phyloP scores from a whole-genome alignment of 208 protist species.

The Acanthamoeba healyi region DNA sequence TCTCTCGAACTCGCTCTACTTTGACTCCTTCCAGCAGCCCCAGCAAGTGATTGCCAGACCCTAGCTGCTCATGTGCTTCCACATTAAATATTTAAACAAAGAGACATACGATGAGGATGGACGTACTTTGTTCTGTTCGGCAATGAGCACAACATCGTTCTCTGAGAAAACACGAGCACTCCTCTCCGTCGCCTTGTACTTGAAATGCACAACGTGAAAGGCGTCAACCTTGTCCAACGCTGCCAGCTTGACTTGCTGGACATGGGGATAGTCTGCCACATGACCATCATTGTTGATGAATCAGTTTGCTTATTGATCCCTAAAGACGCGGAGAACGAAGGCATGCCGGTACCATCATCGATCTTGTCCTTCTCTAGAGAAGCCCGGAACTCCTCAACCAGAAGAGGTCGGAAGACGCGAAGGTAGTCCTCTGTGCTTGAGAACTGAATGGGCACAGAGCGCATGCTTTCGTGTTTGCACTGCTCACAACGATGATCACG shows the following conservation, averaged over 20 bases:
- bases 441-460: slow-evolving; percentile 63
- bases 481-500: neutral
- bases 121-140: neutral
- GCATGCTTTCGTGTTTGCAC: neutral
- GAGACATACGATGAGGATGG: neutral
- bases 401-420: slow-evolving; percentile 80
- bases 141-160: slow-evolving; percentile 75
- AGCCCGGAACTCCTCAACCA: slow-evolving; percentile 84
- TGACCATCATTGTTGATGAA: neutral
- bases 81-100: neutral
- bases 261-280: neutral
- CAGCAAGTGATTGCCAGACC: slow-evolving; percentile 61
- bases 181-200: neutral
- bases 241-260: slow-evolving; percentile 57
- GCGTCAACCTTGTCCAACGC: slow-evolving; percentile 32
- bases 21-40: slow-evolving; percentile 46
- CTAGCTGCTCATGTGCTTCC: neutral
- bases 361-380: slow-evolving; percentile 72
- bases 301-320: neutral
- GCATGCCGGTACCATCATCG: slow-evolving; percentile 7
- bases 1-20: neutral
- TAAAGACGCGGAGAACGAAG: neutral
- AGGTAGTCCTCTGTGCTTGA: slow-evolving; percentile 76
- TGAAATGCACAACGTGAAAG: slow-evolving; percentile 70
- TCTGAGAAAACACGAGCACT: slow-evolving; percentile 24